Evolutionary conservation across 805 yeast genomes (phyloP), one percentile per base, ranked within the genome.

Genomic region (Suhomyces sp.): DNA sequence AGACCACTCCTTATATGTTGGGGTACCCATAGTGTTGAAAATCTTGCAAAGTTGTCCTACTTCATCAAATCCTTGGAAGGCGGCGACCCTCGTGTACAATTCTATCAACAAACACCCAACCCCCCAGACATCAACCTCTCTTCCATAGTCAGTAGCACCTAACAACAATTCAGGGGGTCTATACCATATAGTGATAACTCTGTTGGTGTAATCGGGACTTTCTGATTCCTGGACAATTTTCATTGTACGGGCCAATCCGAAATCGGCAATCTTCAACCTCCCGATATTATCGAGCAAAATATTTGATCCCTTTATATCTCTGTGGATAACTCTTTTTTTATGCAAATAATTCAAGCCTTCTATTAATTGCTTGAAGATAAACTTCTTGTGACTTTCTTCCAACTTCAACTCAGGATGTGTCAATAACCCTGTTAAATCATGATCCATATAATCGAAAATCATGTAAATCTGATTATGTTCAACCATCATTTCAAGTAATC

Each of bases 171-270:
- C 98, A 0, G 98, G 98, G 1, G 98, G 98, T 40, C 98, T 74
- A 58, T 93, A 91, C 98, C 98, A 93, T 24, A 93, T 66, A 0
- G 98, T 93, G 35, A 93, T 93, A 25, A 93, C 98, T 37, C 98
- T 66, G 56, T 93, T 93, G 2, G 98, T 91, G 60, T 91, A 91
- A 49, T 88, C 93, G 3, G 86, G 84, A 14, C 75, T 68, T 31
- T 74, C 76, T 6, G 71, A 69, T 3, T 63, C 56, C 42, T 65
- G 65, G 22, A 74, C 62, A 16, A 72, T 68, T 50, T 79, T 81
- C 86, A 85, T 81, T 35, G 76, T 77, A 48, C 93, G 66, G 0
- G 95, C 95, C 36, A 85, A 65, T 1, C 95, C 95, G 60, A 85
- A 85, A 63, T 85, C 95, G 0, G 93, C 86, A 35, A 85, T 81